Conservation (phyloP, 257 asterid species). For the Penstemon barbatus region DNA sequence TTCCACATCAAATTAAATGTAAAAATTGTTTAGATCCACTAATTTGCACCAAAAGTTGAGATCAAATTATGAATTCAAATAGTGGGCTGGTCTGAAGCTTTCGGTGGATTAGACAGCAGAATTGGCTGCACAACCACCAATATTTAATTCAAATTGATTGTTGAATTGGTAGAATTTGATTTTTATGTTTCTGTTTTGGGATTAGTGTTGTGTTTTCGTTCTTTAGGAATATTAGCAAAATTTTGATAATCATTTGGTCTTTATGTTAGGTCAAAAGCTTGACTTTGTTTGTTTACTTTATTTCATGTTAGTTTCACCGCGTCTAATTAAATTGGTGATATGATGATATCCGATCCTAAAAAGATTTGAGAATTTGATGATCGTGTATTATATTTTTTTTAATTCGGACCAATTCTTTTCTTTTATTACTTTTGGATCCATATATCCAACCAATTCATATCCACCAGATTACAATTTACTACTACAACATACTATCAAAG, state of each 20-base stretch:
- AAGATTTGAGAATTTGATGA: too few relatives aligned
- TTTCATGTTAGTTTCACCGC: not conserved
- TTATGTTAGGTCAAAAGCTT: not conserved
- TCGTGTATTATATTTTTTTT: too few relatives aligned
- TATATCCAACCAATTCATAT: too few relatives aligned
- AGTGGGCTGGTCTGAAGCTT: conserved; percentile 9
- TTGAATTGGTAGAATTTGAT: not conserved
- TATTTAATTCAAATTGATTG: not conserved
- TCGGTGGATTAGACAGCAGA: conserved; percentile 39
- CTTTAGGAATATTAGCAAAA: not conserved
- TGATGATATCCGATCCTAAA: too few relatives aligned
- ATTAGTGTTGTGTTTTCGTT: not conserved
- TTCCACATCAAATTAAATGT: conserved; percentile 1
- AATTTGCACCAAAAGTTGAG: conserved; percentile 3
- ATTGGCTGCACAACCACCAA: conserved; percentile 27
- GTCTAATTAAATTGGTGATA: not conserved
- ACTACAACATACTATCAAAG: too few relatives aligned
- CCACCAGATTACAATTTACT: too few relatives aligned
- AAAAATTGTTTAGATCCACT: not conserved
- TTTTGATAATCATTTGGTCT: conserved; percentile 7
- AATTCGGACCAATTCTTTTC: too few relatives aligned
- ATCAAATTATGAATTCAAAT: not conserved
- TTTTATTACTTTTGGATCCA: too few relatives aligned
- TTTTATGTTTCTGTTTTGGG: not conserved
- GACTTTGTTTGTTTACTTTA: not conserved